phyloP scores from a whole-genome alignment of 768 basidiomycete species.

The Russula sp. region DNA sequence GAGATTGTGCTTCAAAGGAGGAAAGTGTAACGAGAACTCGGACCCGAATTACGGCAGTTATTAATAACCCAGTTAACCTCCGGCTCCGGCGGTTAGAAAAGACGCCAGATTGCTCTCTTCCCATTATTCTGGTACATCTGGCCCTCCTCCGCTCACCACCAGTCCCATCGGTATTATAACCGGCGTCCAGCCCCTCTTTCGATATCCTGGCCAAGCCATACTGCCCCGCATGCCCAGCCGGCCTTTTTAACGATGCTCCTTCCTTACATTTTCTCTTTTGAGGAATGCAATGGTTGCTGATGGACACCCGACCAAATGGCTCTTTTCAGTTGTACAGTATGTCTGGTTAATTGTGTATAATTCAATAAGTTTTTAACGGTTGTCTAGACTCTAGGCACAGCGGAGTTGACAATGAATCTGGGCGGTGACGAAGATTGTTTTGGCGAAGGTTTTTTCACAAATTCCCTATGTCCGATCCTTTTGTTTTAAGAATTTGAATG shows the following conservation, averaged over 20 bases:
- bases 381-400: conserved; percentile 84
- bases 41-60: no score
- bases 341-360: conserved; percentile 12
- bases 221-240: conserved; percentile 8
- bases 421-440: conserved; percentile 86
- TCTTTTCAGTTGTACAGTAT: conserved; percentile 49
- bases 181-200: conserved; percentile 22
- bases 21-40: no score
- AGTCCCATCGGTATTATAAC: not conserved
- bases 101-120: no score
- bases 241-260: conserved; percentile 27
- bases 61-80: no score
- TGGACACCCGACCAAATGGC: conserved; percentile 56
- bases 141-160: no score
- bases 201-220: not conserved
- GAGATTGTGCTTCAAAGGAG: no score
- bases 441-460: no score
- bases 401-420: conserved; percentile 79
- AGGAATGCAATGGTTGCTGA: conserved; percentile 56
- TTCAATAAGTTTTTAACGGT: not conserved
- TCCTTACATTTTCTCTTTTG: conserved; percentile 35
- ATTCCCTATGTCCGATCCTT: no score
- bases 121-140: not conserved
- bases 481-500: no score
- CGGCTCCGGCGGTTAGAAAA: no score